These are phyloP conservation scores for Ophioceras dolichostomum DNA, from an alignment of 2,329 filamentous ascomycete species.

Conservation along the genomic window DNA sequence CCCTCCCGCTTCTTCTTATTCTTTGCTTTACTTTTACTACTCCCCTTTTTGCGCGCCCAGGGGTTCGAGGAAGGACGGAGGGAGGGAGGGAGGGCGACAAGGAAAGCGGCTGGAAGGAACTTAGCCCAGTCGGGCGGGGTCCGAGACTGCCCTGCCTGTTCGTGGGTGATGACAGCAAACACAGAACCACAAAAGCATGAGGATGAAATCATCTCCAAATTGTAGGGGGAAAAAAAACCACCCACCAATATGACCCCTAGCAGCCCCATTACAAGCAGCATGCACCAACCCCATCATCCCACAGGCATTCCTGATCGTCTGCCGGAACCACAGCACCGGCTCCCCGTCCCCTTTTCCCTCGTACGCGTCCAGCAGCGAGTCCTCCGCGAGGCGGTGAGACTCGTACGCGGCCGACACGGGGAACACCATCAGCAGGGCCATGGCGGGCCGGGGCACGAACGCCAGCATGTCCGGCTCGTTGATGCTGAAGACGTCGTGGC, in stretches of 20 bases:
- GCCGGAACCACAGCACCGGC: slow-evolving; percentile 84
- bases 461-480: slow-evolving; percentile 73
- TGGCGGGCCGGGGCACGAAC: slow-evolving; percentile 78
- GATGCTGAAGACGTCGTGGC: slow-evolving; percentile 89
- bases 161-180: not conserved
- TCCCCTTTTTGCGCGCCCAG: no score
- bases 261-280: slow-evolving; percentile 65
- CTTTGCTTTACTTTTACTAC: no score
- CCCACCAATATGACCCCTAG: slow-evolving; percentile 46
- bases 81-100: not conserved
- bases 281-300: slow-evolving; percentile 84
- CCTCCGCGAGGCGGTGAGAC: slow-evolving; percentile 61
- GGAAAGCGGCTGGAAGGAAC: not conserved
- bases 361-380: slow-evolving; percentile 52
- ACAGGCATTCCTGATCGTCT: slow-evolving; percentile 90
- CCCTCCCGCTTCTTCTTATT: no score
- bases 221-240: slow-evolving; percentile 11
- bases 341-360: slow-evolving; percentile 53
- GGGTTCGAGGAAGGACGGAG: not conserved
- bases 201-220: not conserved
- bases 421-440: slow-evolving; percentile 86
- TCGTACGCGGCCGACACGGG: slow-evolving; percentile 74
- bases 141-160: no score
- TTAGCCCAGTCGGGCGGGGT: no score
- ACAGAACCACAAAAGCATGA: no score